Conservation (phyloP, 495 filamentous ascomycete genomes). For the Copromyces sp. region DNA sequence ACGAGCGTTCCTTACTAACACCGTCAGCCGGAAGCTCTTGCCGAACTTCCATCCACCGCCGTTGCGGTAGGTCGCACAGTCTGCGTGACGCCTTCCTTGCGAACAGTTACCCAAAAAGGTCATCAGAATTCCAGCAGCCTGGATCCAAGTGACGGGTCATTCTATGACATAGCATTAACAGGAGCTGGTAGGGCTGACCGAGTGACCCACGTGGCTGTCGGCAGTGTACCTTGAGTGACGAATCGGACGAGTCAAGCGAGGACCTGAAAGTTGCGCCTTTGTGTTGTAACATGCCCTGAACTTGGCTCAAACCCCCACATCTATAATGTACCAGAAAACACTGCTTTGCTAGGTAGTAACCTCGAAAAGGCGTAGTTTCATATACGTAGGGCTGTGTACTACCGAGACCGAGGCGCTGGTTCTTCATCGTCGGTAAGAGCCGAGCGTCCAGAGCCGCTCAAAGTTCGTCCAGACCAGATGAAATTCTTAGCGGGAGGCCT, state of each 20-base stretch:
- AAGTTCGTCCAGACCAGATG: not conserved
- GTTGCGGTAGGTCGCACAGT: not conserved
- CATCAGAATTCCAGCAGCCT: not conserved
- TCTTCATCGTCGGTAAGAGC: not conserved
- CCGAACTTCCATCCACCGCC: not conserved
- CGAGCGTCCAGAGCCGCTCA: not conserved
- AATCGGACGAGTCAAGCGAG: not conserved
- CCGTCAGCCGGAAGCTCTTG: not conserved
- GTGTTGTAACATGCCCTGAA: not conserved
- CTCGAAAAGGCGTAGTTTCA: not conserved
- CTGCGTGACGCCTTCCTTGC: not conserved
- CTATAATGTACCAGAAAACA: not conserved
- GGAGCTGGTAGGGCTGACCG: not conserved
- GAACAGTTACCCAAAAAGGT: not conserved
- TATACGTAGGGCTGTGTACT: not conserved
- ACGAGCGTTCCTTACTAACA: not conserved
- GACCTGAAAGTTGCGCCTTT: not conserved
- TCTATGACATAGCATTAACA: not conserved
- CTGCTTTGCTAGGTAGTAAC: not conserved
- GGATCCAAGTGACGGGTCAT: not conserved
- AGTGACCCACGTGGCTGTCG: not conserved
- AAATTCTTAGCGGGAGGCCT: slow-evolving; percentile 10
- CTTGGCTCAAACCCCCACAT: not conserved
- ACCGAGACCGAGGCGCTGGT: not conserved
- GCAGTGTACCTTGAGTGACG: not conserved